Percentiles rank a stretch among this genome's conserved stretches.
Evolutionary conservation across 306 rosid genomes (phyloP).

Genomic region (Vigna hirtella): DNA sequence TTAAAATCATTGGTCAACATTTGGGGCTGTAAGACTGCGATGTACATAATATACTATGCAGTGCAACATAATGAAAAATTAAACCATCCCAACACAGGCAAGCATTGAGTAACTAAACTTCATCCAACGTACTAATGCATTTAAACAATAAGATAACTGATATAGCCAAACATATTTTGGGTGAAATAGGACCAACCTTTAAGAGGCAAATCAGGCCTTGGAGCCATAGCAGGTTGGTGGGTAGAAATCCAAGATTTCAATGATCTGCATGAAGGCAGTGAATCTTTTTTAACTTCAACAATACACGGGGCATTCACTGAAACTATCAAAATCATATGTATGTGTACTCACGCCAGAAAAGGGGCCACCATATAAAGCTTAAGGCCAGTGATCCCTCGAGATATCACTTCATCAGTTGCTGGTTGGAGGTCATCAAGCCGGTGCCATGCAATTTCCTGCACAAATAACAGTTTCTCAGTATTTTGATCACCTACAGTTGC

Average conservation of each 20-base stretch:
- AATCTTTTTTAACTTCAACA: constrained; percentile 44
- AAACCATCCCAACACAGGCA: neutral
- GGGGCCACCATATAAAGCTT: constrained; percentile 99
- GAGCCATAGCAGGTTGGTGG: constrained; percentile 67
- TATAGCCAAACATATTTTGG: constrained; percentile 10
- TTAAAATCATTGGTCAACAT: neutral
- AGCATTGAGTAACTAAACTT: constrained; percentile 20
- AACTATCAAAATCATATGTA: constrained; percentile 44
- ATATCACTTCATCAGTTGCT: constrained; percentile 82
- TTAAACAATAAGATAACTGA: constrained; percentile 19
- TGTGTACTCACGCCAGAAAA: constrained; percentile 76
- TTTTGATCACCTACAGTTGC: constrained; percentile 15
- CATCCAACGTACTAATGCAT: neutral
- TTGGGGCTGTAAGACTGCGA: neutral
- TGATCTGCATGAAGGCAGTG: constrained; percentile 59
- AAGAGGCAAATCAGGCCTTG: constrained; percentile 73
- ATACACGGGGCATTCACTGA: constrained; percentile 26
- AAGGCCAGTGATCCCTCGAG: constrained; percentile 94
- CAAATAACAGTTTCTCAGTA: constrained; percentile 45
- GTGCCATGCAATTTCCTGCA: constrained; percentile 98
- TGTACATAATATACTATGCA: constrained; percentile 1
- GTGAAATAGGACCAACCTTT: constrained; percentile 58
- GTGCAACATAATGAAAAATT: constrained; percentile 12
- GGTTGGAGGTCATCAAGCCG: constrained; percentile 91
- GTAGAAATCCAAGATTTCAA: constrained; percentile 76